Conservation (phyloP, 768 basidiomycete species). For the Fomitopsis serialis region DNA sequence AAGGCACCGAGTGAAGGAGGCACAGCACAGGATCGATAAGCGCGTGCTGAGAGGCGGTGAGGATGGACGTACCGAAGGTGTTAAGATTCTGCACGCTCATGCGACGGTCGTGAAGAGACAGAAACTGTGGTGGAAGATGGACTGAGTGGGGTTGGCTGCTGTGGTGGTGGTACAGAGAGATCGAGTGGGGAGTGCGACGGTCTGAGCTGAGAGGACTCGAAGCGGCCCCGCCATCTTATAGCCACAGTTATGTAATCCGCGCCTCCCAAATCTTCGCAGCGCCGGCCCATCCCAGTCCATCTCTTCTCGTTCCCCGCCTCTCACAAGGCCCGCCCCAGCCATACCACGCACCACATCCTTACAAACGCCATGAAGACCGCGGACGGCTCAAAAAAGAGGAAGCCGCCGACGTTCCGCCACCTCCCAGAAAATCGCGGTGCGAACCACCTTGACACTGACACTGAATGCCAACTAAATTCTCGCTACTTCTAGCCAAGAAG, state of each 20-base stretch:
- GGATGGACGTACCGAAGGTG: conserved; percentile 59
- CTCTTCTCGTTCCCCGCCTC: conserved; percentile 1
- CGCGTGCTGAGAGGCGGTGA: conserved; percentile 5
- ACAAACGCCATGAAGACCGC: neutral
- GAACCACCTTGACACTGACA: neutral
- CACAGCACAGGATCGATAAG: conserved; percentile 15
- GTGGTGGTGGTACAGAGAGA: conserved; percentile 21
- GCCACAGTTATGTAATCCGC: conserved; percentile 17
- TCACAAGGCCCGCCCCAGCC: conserved; percentile 1
- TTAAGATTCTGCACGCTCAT: conserved; percentile 94
- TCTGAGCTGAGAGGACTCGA: conserved; percentile 6
- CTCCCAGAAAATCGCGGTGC: conserved; percentile 60
- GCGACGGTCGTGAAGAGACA: conserved; percentile 45
- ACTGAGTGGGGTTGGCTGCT: conserved; percentile 43
- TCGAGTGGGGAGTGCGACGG: conserved; percentile 4
- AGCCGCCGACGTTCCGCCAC: conserved; percentile 68
- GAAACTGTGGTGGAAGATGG: conserved; percentile 30
- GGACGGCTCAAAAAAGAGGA: conserved; percentile 39
- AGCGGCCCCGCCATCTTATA: conserved; percentile 13
- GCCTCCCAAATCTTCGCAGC: conserved; percentile 4
- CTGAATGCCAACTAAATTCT: neutral
- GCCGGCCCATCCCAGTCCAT: neutral
- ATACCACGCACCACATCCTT: conserved; percentile 4
- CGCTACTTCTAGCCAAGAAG: conserved; percentile 53
- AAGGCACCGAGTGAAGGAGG: conserved; percentile 7